Evolutionary conservation across 192 early-diverging fungal species (phyloP), one percentile per base, ranked within the genome.

Genomic region (Linnemannia schmuckeri): DNA sequence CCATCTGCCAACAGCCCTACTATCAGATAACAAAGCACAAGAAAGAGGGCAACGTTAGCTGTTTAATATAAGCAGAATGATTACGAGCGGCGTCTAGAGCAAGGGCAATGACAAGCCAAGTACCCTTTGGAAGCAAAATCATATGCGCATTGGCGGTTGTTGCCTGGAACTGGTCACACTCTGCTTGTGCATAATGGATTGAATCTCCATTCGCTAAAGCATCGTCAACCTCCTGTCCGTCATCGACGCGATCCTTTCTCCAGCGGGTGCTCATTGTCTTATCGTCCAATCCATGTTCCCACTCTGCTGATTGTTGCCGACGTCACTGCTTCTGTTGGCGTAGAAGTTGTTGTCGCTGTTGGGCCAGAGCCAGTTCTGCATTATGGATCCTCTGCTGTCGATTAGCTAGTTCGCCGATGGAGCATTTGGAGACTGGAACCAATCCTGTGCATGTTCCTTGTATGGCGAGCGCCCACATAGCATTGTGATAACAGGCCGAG

Each of bases 331-430:
- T 0, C 46, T 61, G 70, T 38, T 33, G 78, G 33, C 55, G 78
- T 57, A 55, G 37, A 47, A 57, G 15, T 24, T 44, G 72, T 22
- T 38, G 22, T 37, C 20, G 42, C 20, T 30, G 38, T 49, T 76
- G 27, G 18, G 41, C 4, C 8, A 37, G 8, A 0, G 76, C 54
- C 8, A 52, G 15, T 33, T 84, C 46, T 0, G 54, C 30, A 61
- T 76, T 78, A n/a, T 85, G 54, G 5, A 63, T 17, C 7, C 55
- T 12, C 38, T 85, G 78, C 22, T 85, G 63, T 37, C 78, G 66
- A 63, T 79, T 77, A 0, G 83, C 74, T 0, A 85, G 42, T 42
- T 76, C 83, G 12, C 83, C 83, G 24, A 85, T 85, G 2, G 83
- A 35, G 41, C 77, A 80, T 30, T 85, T 80, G 20, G 83, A 80